Evolutionary conservation across 1,284 basidiomycete species (phyloP).

Genomic region (Cystobasidiaceae sp.): DNA sequence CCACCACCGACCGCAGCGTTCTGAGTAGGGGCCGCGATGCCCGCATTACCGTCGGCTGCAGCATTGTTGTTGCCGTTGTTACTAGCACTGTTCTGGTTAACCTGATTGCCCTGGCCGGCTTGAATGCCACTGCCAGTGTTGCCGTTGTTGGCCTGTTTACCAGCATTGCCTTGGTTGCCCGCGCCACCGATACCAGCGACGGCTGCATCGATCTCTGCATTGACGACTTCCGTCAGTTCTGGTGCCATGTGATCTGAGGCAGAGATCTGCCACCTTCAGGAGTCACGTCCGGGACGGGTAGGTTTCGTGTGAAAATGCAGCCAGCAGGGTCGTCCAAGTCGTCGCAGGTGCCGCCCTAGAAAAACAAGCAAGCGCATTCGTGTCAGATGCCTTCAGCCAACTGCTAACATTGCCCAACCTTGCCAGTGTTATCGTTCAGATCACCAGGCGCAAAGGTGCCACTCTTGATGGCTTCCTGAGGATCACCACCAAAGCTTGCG

Average conservation of each 20-base stretch:
- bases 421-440: neutral
- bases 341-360: slow-evolving; percentile 45
- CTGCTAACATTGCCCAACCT: slow-evolving; percentile 56
- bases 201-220: slow-evolving; percentile 57
- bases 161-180: neutral
- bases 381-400: slow-evolving; percentile 51
- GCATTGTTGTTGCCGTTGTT: neutral
- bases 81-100: neutral
- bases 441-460: neutral
- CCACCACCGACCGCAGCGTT: neutral
- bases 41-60: neutral
- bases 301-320: slow-evolving; percentile 46
- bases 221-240: too few species aligned
- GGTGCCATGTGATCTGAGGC: too few species aligned
- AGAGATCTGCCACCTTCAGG: too few species aligned
- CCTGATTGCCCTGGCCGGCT: too few species aligned
- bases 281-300: slow-evolving; percentile 58
- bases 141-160: too few species aligned
- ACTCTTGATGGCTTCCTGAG: slow-evolving; percentile 56
- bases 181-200: neutral
- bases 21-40: neutral
- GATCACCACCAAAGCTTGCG: slow-evolving; percentile 59
- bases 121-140: too few species aligned
- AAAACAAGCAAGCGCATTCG: slow-evolving; percentile 55
- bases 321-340: slow-evolving; percentile 27